phyloP scores from a whole-genome alignment of 164 flowering plant species.

The Kingdonia uniflora region DNA sequence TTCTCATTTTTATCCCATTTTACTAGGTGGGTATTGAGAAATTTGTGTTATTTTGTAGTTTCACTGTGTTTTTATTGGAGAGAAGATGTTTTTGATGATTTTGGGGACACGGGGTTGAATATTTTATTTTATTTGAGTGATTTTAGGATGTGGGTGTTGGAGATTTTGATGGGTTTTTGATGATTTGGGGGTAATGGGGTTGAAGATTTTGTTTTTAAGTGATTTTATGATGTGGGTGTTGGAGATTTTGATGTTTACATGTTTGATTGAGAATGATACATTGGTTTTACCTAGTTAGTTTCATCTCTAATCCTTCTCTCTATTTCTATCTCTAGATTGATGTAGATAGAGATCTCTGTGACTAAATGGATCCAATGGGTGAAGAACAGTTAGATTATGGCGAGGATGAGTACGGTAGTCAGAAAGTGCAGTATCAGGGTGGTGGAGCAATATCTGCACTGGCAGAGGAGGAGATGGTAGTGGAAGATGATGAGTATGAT shows the following conservation, averaged over 20 bases:
- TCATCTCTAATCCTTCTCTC: too few species aligned
- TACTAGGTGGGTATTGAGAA: slow-evolving; percentile 6
- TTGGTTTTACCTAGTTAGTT: too few species aligned
- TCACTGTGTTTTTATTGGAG: neutral
- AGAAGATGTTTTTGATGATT: neutral
- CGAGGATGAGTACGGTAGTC: slow-evolving; percentile 64
- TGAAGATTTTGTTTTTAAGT: too few species aligned
- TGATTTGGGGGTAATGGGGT: neutral
- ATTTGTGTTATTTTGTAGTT: slow-evolving; percentile 1
- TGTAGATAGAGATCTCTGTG: too few species aligned
- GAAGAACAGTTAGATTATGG: slow-evolving; percentile 76
- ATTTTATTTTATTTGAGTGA: too few species aligned
- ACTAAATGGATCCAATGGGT: slow-evolving; percentile 42
- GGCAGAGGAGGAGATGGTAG: slow-evolving; percentile 57
- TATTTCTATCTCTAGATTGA: too few species aligned
- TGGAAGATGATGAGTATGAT: slow-evolving; percentile 67
- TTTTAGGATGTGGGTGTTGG: neutral
- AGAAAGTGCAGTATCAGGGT: slow-evolving; percentile 57
- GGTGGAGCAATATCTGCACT: slow-evolving; percentile 71
- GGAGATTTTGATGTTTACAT: too few species aligned
- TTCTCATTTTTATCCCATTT: slow-evolving; percentile 2
- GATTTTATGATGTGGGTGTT: too few species aligned
- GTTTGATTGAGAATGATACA: too few species aligned
- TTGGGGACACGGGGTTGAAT: too few species aligned
- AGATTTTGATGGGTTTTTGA: neutral